Conservation (phyloP, 208 protist genomes). For the Porcisia hertigi region DNA sequence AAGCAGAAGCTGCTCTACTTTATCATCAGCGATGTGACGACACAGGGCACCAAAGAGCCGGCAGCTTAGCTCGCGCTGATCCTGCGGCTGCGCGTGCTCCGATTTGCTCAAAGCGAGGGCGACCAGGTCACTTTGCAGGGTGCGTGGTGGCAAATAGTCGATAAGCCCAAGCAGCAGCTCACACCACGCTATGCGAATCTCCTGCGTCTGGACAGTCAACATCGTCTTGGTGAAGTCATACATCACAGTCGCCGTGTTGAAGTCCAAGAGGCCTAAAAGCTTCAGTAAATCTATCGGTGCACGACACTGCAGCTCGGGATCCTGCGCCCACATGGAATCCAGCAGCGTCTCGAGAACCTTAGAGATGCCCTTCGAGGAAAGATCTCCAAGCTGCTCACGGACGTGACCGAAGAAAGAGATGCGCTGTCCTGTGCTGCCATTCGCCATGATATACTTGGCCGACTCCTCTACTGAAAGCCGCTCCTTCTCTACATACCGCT, state of each 20-base stretch:
- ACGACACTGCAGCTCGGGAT: slow-evolving; percentile 85
- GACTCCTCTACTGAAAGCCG: slow-evolving; percentile 85
- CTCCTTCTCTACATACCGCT: slow-evolving; percentile 86
- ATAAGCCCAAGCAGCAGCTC: slow-evolving; percentile 70
- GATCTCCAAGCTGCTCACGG: slow-evolving; percentile 54
- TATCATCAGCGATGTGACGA: slow-evolving; percentile 46
- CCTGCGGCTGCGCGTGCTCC: slow-evolving; percentile 84
- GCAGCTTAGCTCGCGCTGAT: slow-evolving; percentile 91
- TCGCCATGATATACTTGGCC: slow-evolving; percentile 88
- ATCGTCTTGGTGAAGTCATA: slow-evolving; percentile 86
- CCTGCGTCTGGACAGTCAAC: slow-evolving; percentile 81
- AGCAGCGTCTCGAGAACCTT: slow-evolving; percentile 76
- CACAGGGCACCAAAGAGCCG: slow-evolving; percentile 77
- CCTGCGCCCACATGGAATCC: slow-evolving; percentile 89
- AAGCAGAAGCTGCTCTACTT: slow-evolving; percentile 70
- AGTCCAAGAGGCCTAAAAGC: slow-evolving; percentile 62
- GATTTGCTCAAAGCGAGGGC: slow-evolving; percentile 76
- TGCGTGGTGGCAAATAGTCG: slow-evolving; percentile 49
- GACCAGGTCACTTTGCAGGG: slow-evolving; percentile 73
- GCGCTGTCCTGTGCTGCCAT: slow-evolving; percentile 87
- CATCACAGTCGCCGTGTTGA: slow-evolving; percentile 54
- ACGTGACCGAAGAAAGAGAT: slow-evolving; percentile 82
- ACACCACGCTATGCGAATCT: slow-evolving; percentile 81
- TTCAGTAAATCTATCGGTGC: slow-evolving; percentile 64
- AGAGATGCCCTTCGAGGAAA: slow-evolving; percentile 56